Base-by-base conservation (phyloP, 805 yeast genomes). In the Metschnikowia gelsemii region DNA sequence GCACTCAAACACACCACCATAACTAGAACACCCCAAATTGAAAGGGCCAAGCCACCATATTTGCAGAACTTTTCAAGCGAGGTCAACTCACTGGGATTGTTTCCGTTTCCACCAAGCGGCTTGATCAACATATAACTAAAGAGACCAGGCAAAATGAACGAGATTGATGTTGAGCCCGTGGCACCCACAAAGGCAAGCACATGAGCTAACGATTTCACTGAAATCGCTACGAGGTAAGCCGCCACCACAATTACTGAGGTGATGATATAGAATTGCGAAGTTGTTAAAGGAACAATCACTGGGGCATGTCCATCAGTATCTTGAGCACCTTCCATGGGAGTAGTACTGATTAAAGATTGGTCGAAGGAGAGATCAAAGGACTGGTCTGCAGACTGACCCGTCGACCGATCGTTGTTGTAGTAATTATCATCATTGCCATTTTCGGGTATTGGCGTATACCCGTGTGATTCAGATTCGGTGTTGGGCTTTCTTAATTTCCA, bases 111-210 rank as follows among this genome's bases (percentile, higher is more conserved):
- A 4, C 50, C 46, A 21, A 48, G 43, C 14, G 76, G 64, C n/a
- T 79, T 83, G 40, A 86, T 75, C 45, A 89, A 69, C 52, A 76
- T 80, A 63, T 76, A 87, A 3, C 91, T 95, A 58, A 89, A 87
- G 17, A 87, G 66, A 0, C 96, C 96, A 0, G 97, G 97, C 34
- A 89, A 70, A 21, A 87, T 88, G 58, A 89, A 89, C 9, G 96
- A 88, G 38, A 90, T 88, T 4, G 95, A 79, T 0, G 96, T 89
- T 1, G 96, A 87, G 0, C 96, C 96, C 0, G 96, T 88, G 1
- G 96, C 86, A 2, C 97, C 97, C 3, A 89, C 96, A 49, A 89
- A 70, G 1, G 96, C 89, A 51, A 89, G 67, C 11, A 90, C 90
- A 34, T 82, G 76, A 20, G 91, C 95, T 51, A 89, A 77, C 0